phyloP scores from a whole-genome alignment of 192 early-diverging fungal genomes.

The Pecoramyces ruminantium region DNA sequence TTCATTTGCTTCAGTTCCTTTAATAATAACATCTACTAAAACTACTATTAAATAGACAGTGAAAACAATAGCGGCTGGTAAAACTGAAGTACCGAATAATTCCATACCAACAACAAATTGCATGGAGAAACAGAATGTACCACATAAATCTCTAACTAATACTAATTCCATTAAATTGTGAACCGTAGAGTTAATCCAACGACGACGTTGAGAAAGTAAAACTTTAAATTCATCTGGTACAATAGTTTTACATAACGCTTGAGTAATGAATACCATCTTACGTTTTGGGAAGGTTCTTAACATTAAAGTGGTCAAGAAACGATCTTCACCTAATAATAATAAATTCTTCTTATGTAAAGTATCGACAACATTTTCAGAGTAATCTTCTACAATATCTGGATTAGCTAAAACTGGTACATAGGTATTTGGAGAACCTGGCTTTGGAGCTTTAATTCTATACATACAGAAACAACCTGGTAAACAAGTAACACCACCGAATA shows the following conservation, averaged over 20 bases:
- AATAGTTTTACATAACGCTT: slow-evolving; percentile 80
- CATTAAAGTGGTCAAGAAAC: slow-evolving; percentile 87
- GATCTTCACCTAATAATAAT: slow-evolving; percentile 65
- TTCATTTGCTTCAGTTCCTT: background rate
- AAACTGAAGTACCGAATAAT: background rate
- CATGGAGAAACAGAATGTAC: slow-evolving; percentile 78
- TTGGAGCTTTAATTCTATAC: slow-evolving; percentile 87
- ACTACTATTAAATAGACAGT: background rate
- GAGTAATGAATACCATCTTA: slow-evolving; percentile 85
- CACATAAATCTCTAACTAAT: slow-evolving; percentile 68
- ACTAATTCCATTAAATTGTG: slow-evolving; percentile 77
- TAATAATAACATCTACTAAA: background rate
- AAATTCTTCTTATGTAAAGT: slow-evolving; percentile 70
- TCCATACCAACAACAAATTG: background rate
- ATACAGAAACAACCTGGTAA: slow-evolving; percentile 90
- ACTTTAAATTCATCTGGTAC: slow-evolving; percentile 76
- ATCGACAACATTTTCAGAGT: slow-evolving; percentile 55
- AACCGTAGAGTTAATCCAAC: slow-evolving; percentile 91
- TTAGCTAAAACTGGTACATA: slow-evolving; percentile 64
- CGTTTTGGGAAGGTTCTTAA: slow-evolving; percentile 82
- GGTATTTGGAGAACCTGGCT: slow-evolving; percentile 31
- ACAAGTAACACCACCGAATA: slow-evolving; percentile 97
- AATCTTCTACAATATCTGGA: slow-evolving; percentile 63
- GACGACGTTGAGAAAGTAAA: slow-evolving; percentile 62
- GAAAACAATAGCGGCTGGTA: background rate